Base-by-base conservation (phyloP, 1,139 yeast species). In the Pichia cactophila region DNA sequence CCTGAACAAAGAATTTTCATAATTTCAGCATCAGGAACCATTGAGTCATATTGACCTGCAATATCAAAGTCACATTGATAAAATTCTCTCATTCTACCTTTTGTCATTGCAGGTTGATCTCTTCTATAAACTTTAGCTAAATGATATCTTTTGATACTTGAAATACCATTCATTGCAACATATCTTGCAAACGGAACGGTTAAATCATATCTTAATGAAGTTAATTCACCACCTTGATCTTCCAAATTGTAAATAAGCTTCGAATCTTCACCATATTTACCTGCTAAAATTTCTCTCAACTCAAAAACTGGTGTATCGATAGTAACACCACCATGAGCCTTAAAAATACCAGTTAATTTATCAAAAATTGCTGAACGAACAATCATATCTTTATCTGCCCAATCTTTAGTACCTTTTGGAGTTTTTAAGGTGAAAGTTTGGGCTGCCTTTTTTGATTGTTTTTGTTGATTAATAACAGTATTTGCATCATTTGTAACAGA, bases 71-170 rank as follows among this genome's bases (percentile, higher is more conserved):
- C 98, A 73, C 98, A 92, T 71, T 92, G 98, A 70, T 92, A 92
- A 62, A 92, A 92, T 69, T 92, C 98, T 77, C 98, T 85, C 98
- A 92, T 92, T 70, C 98, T 81, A 52, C 98, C 98, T 69, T 92
- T 92, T 51, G 97, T 90, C 98, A 92, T 92, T 16, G 98, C 98
- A 6, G 98, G 98, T 69, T 92, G 98, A 67, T 92, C 98, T 71
- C 98, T 84, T 72, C 98, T 81, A 71, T 92, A 92, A 49, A 92
- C 98, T 69, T 92, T 92, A 59, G 98, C 98, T 58, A 92, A 87
- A 71, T 92, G 98, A 69, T 82, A 92, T 65, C 98, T 78, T 71
- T 92, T 92, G 69, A 92, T 92, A 64, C 75, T 80, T 60, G 87
- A 84, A 55, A 92, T 78, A 62, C 87, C 88, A 72, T 92, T 92